A percentile compares a stretch with the other conserved stretches of the same genome.
These are phyloP conservation scores for Trichoderma koningiopsis DNA, from an alignment of 2,329 filamentous ascomycete species.

Conservation along the genomic window DNA sequence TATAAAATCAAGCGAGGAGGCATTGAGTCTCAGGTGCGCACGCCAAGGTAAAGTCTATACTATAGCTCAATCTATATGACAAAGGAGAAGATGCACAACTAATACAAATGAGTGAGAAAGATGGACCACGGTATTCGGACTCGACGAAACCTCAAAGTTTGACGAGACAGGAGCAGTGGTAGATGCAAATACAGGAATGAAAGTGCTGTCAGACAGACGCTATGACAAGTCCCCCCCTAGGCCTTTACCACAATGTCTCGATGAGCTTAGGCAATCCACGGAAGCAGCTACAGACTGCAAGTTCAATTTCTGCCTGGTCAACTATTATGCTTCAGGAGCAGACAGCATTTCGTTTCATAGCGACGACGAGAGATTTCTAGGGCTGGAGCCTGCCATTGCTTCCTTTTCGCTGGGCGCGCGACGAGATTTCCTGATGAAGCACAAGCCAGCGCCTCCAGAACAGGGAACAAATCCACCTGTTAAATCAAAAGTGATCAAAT, in stretches of 20 bases:
- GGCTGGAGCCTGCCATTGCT: conserved; percentile 68
- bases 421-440: conserved; percentile 78
- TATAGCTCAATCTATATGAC: background rate
- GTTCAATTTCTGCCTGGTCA: conserved; percentile 81
- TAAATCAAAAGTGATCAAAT: conserved; percentile 45
- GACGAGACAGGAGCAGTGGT: conserved; percentile 45
- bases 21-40: conserved; percentile 61
- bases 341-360: conserved; percentile 81
- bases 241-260: conserved; percentile 70
- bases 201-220: conserved; percentile 53
- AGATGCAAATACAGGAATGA: conserved; percentile 46
- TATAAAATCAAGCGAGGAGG: conserved; percentile 71
- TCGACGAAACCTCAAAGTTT: conserved; percentile 66
- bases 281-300: conserved; percentile 66
- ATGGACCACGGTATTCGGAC: conserved; percentile 59
- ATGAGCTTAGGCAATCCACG: conserved; percentile 62
- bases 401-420: conserved; percentile 72
- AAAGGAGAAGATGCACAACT: background rate
- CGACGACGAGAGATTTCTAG: conserved; percentile 78
- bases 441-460: conserved; percentile 60
- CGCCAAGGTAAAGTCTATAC: conserved; percentile 44
- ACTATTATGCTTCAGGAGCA: conserved; percentile 77
- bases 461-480: conserved; percentile 18
- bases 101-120: conserved; percentile 27
- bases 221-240: conserved; percentile 61